Evolutionary conservation across 129 eudicot species (phyloP), one percentile per base, ranked within the genome.

Genomic region (Helichrysum umbraculigerum): DNA sequence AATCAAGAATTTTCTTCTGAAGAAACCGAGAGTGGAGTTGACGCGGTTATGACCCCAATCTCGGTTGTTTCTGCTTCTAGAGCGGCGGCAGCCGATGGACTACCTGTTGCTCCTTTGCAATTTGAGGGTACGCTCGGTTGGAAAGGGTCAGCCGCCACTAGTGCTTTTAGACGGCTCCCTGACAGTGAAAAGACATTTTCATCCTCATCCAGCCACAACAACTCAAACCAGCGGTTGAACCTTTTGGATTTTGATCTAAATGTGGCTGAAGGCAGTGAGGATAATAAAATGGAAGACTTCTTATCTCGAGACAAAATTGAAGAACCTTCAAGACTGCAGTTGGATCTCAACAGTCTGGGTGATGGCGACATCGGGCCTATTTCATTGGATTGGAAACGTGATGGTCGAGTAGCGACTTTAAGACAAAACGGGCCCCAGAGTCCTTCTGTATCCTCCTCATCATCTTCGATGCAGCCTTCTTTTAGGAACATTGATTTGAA

Each of bases 141-240:
- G 97, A 94, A 91, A 86, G 97, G 96, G 54, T 84, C 97, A 44
- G 91, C 98, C 44, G 88, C 87, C 74, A 90, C 96, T 51, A 88
- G 97, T 84, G 98, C 98, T 68, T 93, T 93, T 69, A 85, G 91
- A 74, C 85, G 87, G 57, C 68, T 85, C 28, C 85, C 84, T 9
- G 91, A 87, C 72, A 78, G 64, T 41, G 90, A 82, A 44, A 78
- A 54, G 74, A 61, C 81, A 28, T 71, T 80, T 75, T 72, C 82
- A 19, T 47, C 78, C 76, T 87, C 88, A 20, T 86, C 81, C 21
- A 86, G 79, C 72, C 84, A 75, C 59, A 86, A 79, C 73, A 83
- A 78, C 74, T 85, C 88, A 11, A 47, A 11, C 54, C 54, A 47
- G n/a, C 17, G 54, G 54, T 47, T 47, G 14, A 82, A 82, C 64